A percentile compares a stretch with the other conserved stretches of the same genome.
phyloP scores from a whole-genome alignment of 768 basidiomycete genomes.

The Mycena pura region DNA sequence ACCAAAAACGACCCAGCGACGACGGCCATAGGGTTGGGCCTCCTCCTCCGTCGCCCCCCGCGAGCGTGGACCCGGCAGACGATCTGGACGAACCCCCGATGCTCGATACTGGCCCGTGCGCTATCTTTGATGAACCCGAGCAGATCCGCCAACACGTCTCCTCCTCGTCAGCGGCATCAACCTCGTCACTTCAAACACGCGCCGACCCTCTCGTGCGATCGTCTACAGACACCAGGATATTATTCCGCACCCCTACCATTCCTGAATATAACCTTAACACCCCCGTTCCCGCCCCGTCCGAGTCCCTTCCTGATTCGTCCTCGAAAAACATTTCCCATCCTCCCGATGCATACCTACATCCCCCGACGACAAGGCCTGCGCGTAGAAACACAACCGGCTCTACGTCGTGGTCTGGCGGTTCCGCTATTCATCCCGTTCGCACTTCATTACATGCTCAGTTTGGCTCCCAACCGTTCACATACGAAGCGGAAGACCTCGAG shows the following conservation, averaged over 20 bases:
- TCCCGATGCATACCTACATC: constrained; percentile 59
- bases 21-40: constrained; percentile 34
- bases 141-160: constrained; percentile 28
- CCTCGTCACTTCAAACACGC: constrained; percentile 34
- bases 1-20: constrained; percentile 31
- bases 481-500: constrained; percentile 49
- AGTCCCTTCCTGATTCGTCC: constrained; percentile 20
- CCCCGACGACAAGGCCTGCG: constrained; percentile 52
- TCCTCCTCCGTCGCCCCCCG: constrained; percentile 41
- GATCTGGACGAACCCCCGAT: constrained; percentile 26
- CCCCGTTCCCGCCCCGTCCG: constrained; percentile 13
- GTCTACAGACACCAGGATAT: constrained; percentile 57
- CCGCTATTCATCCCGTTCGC: constrained; percentile 24
- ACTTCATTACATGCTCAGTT: constrained; percentile 42
- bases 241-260: constrained; percentile 36
- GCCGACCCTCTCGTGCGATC: constrained; percentile 49
- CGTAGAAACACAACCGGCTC: constrained; percentile 80
- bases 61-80: constrained; percentile 39
- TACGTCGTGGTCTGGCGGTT: constrained; percentile 32
- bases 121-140: constrained; percentile 43
- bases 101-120: constrained; percentile 25
- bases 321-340: constrained; percentile 35
- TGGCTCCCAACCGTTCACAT: constrained; percentile 34
- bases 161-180: constrained; percentile 32
- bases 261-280: no score